A percentile compares a stretch with the other conserved stretches of the same genome.
Evolutionary conservation across 768 basidiomycete species (phyloP).

Genomic region (Tricholomella constricta): DNA sequence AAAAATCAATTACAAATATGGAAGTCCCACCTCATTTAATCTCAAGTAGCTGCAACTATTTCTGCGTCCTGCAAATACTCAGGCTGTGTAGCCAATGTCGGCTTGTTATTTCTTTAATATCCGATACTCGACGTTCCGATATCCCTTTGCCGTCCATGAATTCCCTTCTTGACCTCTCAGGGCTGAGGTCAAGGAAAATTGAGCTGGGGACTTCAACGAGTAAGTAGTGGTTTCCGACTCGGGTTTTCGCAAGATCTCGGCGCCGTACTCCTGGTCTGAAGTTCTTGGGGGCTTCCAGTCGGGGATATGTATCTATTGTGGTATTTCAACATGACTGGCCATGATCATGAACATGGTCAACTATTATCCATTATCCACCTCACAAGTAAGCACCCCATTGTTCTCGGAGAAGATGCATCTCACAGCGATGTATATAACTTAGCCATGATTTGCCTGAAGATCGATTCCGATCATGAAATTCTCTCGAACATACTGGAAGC

Average conservation of each 20-base stretch:
- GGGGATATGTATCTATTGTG: neutral
- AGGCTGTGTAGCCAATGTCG: constrained; percentile 1
- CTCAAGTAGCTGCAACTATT: neutral
- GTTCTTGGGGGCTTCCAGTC: neutral
- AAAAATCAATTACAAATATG: constrained; percentile 10
- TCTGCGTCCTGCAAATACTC: neutral
- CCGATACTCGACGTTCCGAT: neutral
- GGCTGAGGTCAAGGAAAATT: neutral
- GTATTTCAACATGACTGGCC: neutral
- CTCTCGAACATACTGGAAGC: constrained; percentile 2
- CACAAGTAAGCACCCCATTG: neutral
- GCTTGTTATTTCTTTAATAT: constrained; percentile 1
- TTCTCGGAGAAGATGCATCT: neutral
- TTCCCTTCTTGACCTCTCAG: neutral
- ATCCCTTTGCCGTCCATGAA: neutral
- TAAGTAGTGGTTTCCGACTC: neutral
- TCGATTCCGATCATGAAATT: neutral
- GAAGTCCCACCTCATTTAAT: neutral
- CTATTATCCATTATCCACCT: neutral
- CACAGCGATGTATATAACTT: neutral
- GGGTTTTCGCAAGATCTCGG: neutral
- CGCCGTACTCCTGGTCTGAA: neutral
- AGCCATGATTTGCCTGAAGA: no score
- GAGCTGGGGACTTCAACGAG: neutral
- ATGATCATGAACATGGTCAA: neutral